phyloP scores from a whole-genome alignment of 78 protist genomes.

The Dictyostelium intermedium region DNA sequence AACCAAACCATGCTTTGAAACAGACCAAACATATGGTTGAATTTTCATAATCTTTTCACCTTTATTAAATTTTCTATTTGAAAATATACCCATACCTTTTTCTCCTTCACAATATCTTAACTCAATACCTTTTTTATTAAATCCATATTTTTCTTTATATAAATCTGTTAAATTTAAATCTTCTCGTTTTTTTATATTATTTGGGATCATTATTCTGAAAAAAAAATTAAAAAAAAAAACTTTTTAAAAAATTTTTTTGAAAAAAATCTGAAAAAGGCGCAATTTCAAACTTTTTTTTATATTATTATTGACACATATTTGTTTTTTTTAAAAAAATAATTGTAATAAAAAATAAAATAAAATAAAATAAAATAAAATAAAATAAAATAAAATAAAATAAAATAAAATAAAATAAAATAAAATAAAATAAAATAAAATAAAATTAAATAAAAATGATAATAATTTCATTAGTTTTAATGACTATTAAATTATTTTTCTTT shows the following conservation, averaged over 20 bases:
- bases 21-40: not conserved
- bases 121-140: not conserved
- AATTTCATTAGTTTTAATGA: not conserved
- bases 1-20: not conserved
- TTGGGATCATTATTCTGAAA: not conserved
- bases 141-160: not conserved
- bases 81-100: not conserved
- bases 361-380: not conserved
- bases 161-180: not conserved
- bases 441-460: not conserved
- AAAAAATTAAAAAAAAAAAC: too few relatives aligned
- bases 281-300: too few relatives aligned
- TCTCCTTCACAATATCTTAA: not conserved
- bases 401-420: not conserved
- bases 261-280: not conserved
- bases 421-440: not conserved
- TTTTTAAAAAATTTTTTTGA: too few relatives aligned
- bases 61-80: not conserved
- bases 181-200: not conserved
- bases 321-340: too few relatives aligned
- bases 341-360: not conserved
- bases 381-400: not conserved
- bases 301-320: too few relatives aligned
- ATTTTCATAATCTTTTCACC: not conserved
- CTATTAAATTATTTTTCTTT: constrained; percentile 5